Evolutionary conservation across 2,329 filamentous ascomycete genomes (phyloP).

Genomic region (Penicillium sp.): DNA sequence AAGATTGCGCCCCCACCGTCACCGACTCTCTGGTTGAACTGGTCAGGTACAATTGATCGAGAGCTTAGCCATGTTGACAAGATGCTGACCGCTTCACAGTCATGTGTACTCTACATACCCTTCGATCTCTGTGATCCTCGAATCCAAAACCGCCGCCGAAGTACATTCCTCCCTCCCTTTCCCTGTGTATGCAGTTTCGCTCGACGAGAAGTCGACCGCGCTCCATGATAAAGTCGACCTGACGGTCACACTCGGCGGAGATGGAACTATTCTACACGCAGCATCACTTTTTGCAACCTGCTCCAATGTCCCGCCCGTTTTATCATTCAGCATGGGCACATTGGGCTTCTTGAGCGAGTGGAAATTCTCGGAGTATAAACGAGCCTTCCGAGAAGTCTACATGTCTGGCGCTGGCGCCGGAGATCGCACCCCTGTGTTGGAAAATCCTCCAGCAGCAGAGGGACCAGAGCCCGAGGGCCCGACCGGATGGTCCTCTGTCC

Average conservation of each 20-base stretch:
- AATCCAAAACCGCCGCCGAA: slow-evolving; percentile 70
- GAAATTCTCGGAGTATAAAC: slow-evolving; percentile 91
- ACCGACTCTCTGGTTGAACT: slow-evolving; percentile 61
- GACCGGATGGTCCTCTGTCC: slow-evolving; percentile 70
- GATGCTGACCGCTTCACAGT: slow-evolving; percentile 50
- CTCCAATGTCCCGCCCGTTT: slow-evolving; percentile 79
- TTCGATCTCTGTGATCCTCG: slow-evolving; percentile 78
- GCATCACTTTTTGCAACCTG: slow-evolving; percentile 84
- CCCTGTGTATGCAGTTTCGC: slow-evolving; percentile 64
- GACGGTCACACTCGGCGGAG: slow-evolving; percentile 86
- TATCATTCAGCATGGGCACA: slow-evolving; percentile 96
- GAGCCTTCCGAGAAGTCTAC: slow-evolving; percentile 89
- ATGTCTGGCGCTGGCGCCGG: slow-evolving; percentile 69
- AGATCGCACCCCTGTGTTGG: slow-evolving; percentile 46
- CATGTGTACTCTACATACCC: slow-evolving; percentile 82
- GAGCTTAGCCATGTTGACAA: background rate
- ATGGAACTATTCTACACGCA: slow-evolving; percentile 85
- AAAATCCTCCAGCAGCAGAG: slow-evolving; percentile 45
- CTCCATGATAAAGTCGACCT: slow-evolving; percentile 83
- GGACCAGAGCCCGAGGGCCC: slow-evolving; percentile 34
- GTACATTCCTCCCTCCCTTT: slow-evolving; percentile 72
- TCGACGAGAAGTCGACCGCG: slow-evolving; percentile 41
- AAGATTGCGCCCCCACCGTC: slow-evolving; percentile 59
- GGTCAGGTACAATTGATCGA: slow-evolving; percentile 42
- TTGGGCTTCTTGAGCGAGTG: slow-evolving; percentile 94